Percentiles rank a stretch among this genome's conserved stretches.
Evolutionary conservation across 352 stramenopile genomes (phyloP).

Genomic region (Phytophthora citricola): DNA sequence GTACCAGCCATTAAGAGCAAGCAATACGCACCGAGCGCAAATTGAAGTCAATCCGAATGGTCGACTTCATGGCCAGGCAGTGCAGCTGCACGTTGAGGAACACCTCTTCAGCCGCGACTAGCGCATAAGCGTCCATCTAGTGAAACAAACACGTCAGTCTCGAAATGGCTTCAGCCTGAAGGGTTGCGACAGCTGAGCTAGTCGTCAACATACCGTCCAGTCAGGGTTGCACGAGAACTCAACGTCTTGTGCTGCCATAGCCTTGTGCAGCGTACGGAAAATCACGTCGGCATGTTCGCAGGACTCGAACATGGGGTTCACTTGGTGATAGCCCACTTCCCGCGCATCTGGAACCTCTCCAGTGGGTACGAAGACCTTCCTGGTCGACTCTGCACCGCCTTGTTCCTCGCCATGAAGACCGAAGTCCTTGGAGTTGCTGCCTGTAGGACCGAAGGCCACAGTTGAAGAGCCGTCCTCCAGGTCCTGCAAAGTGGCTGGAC

Average conservation of each 20-base stretch:
- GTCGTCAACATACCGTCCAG: slow-evolving; percentile 61
- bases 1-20: slow-evolving; percentile 1
- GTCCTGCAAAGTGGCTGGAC: slow-evolving; percentile 44
- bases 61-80: slow-evolving; percentile 51
- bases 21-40: slow-evolving; percentile 52
- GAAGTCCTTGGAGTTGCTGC: slow-evolving; percentile 39
- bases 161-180: slow-evolving; percentile 6
- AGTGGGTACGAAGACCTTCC: slow-evolving; percentile 42
- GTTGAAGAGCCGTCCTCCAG: slow-evolving; percentile 39
- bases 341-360: slow-evolving; percentile 58
- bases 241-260: slow-evolving; percentile 53
- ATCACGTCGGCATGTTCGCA: slow-evolving; percentile 49
- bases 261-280: slow-evolving; percentile 57
- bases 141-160: slow-evolving; percentile 9
- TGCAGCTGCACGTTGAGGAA: slow-evolving; percentile 69
- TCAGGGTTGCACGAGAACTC: slow-evolving; percentile 57
- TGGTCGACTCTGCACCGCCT: slow-evolving; percentile 1
- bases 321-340: slow-evolving; percentile 60
- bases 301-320: slow-evolving; percentile 84
- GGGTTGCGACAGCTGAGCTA: not conserved
- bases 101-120: slow-evolving; percentile 74
- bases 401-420: slow-evolving; percentile 23
- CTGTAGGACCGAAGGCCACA: slow-evolving; percentile 17
- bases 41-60: slow-evolving; percentile 79
- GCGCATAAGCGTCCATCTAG: slow-evolving; percentile 72